A percentile compares a stretch with the other conserved stretches of the same genome.
phyloP scores from a whole-genome alignment of 257 asterid species.

The Catharanthus roseus region DNA sequence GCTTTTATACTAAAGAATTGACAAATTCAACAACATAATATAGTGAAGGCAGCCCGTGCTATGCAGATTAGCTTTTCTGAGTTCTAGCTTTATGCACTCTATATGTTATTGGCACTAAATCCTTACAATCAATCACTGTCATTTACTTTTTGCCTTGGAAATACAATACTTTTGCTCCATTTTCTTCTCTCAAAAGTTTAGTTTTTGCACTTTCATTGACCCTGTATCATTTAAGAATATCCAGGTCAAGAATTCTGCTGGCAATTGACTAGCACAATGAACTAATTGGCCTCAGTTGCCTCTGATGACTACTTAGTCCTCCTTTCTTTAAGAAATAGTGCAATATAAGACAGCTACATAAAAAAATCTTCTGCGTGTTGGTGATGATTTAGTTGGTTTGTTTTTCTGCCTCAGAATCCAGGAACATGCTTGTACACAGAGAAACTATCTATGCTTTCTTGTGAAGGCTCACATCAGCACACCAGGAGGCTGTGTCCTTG shows the following conservation, averaged over 20 bases:
- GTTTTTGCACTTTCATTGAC: too few relatives aligned
- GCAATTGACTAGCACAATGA: background rate
- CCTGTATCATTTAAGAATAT: background rate
- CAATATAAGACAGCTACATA: background rate
- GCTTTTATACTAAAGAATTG: background rate
- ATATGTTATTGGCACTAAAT: background rate
- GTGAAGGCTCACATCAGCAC: constrained; percentile 73
- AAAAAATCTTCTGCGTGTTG: background rate
- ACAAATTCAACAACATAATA: background rate
- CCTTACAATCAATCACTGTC: background rate
- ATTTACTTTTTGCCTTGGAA: background rate
- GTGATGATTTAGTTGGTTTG: background rate
- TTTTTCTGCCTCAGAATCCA: constrained; percentile 44
- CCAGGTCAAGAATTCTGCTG: background rate
- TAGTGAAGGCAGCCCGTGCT: background rate
- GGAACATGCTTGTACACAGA: constrained; percentile 73
- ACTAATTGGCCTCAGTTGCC: background rate
- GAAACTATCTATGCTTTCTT: constrained; percentile 55
- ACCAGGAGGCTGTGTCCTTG: constrained; percentile 87
- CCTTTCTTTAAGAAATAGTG: background rate
- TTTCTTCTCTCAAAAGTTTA: background rate
- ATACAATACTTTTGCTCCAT: background rate
- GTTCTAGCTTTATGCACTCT: background rate
- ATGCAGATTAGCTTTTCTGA: background rate
- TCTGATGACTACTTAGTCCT: background rate